Evolutionary conservation across 495 filamentous ascomycete species (phyloP).

Genomic region (Ramalina peruviana): DNA sequence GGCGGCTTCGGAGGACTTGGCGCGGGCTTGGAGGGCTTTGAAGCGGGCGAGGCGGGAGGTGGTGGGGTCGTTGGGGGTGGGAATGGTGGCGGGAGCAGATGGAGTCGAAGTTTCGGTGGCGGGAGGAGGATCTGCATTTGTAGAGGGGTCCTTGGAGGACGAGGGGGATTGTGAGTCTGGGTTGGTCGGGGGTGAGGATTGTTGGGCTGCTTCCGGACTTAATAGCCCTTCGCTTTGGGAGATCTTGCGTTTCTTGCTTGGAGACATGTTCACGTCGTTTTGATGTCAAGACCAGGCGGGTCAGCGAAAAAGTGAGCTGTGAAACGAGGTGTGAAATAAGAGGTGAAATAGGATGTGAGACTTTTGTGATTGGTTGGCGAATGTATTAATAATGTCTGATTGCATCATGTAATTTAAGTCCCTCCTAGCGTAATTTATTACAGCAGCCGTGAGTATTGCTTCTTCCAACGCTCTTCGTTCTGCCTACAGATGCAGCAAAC

Average conservation of each 20-base stretch:
- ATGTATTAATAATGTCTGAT: too few species aligned
- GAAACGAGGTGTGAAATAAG: too few species aligned
- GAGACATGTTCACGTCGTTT: slow-evolving; percentile 4
- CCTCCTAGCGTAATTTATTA: too few species aligned
- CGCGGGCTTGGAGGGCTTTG: slow-evolving; percentile 72
- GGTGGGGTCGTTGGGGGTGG: slow-evolving; percentile 28
- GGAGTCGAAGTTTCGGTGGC: neutral
- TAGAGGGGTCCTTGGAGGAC: neutral
- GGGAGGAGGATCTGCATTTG: neutral
- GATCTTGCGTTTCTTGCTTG: slow-evolving; percentile 14
- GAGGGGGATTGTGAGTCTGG: neutral
- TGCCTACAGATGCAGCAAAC: too few species aligned
- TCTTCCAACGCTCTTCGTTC: too few species aligned
- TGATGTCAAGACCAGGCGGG: neutral
- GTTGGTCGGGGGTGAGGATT: neutral
- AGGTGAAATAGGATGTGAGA: too few species aligned
- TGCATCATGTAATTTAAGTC: too few species aligned
- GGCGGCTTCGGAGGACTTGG: slow-evolving; percentile 61
- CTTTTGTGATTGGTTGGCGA: too few species aligned
- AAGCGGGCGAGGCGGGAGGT: slow-evolving; percentile 55
- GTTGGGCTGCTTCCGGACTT: neutral
- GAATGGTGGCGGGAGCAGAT: neutral
- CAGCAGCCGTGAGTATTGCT: too few species aligned
- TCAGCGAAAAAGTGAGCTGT: too few species aligned
- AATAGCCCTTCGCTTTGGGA: neutral